Conservation (phyloP, 2,329 filamentous ascomycete species). For the Fusarium newnesense region DNA sequence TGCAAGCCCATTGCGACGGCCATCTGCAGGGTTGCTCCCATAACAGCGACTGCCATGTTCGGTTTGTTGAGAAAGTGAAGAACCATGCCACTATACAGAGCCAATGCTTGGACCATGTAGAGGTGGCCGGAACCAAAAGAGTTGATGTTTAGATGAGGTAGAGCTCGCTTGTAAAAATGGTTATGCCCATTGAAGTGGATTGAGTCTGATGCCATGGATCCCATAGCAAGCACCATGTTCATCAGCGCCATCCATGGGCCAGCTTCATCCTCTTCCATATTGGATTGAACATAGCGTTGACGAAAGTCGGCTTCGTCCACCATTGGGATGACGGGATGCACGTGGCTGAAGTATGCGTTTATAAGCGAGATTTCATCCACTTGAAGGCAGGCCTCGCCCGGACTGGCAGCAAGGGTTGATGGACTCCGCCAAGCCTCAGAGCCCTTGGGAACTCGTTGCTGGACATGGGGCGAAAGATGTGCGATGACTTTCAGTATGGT, state of each 20-base stretch:
- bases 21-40: background rate
- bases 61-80: background rate
- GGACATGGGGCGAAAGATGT: background rate
- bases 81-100: background rate
- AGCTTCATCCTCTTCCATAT: background rate
- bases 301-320: background rate
- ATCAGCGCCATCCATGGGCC: background rate
- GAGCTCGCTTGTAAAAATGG: background rate
- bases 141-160: background rate
- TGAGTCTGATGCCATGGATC: background rate
- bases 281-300: background rate
- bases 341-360: background rate
- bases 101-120: background rate
- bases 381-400: background rate
- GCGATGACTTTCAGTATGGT: background rate
- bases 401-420: background rate
- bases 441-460: background rate
- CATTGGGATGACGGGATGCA: background rate
- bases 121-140: fast-evolving
- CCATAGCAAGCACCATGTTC: background rate
- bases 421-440: background rate
- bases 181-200: background rate
- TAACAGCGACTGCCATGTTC: background rate
- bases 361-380: background rate
- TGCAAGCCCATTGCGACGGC: background rate